Evolutionary conservation across 192 early-diverging fungal species (phyloP), one percentile per base, ranked within the genome.

Genomic region (Coemansia brasiliensis): DNA sequence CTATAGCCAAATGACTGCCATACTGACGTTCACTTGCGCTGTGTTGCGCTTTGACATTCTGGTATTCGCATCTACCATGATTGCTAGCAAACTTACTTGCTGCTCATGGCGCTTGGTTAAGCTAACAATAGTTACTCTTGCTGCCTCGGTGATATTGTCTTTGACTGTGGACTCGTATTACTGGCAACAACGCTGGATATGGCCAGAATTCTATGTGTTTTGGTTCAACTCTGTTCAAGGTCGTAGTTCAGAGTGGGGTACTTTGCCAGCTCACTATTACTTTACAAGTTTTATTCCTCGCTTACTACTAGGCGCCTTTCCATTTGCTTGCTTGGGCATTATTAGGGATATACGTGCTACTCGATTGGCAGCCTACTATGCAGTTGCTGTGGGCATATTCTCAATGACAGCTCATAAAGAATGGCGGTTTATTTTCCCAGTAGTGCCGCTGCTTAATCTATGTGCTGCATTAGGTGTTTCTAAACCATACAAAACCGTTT

Each of bases 381-480:
- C 82, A 3, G 64, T 77, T 1, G 92, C 86, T 56, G 79, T 94
- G 10, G 45, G 58, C 3, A 24, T 84, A 3, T 92, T 92, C 50
- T 94, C 92, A 15, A 76, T 84, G 22, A 79, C 93, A 35, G 83
- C 83, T 11, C 96, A 98, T 72, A 98, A 98, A 69, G 96, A 98
- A 63, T 95, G 93, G 92, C 80, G 96, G 12, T 98, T 98, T 66
- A 83, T 98, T 1, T 67, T 96, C 3, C 92, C 94, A 21, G 82
- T 84, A 12, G 79, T 98, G 11, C 94, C 94, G 0, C 59, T 96
- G 3, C 60, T 92, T 48, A 94, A 94, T 54, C 35, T 84, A 4
- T 85, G 82, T 51, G 90, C 92, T 5, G 90, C 85, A 0, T 50
- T 80, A 12, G 74, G 63, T 4, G 54, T 87, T 5, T 59, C 74